Evolutionary conservation across 2,329 filamentous ascomycete species (phyloP).

Genomic region (Penicillium palitans): DNA sequence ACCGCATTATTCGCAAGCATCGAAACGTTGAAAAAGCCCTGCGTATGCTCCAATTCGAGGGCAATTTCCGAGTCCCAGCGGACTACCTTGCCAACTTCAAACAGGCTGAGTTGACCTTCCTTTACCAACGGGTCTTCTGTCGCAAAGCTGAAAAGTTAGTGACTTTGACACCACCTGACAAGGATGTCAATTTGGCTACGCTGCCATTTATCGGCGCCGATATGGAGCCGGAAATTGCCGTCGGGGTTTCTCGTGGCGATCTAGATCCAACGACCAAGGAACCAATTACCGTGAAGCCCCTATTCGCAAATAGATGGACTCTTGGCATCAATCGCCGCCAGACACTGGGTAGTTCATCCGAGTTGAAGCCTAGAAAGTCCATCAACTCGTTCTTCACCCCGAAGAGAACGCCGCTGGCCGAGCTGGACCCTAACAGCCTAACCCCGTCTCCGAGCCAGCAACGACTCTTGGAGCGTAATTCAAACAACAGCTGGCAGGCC

Average conservation of each 20-base stretch:
- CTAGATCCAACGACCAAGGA: slow-evolving; percentile 87
- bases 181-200: slow-evolving; percentile 63
- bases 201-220: slow-evolving; percentile 79
- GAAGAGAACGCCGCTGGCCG: slow-evolving; percentile 63
- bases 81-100: slow-evolving; percentile 80
- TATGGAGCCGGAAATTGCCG: slow-evolving; percentile 68
- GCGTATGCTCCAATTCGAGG: slow-evolving; percentile 82
- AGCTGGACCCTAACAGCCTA: slow-evolving; percentile 67
- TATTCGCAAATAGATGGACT: slow-evolving; percentile 34
- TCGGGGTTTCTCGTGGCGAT: slow-evolving; percentile 75
- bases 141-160: slow-evolving; percentile 70
- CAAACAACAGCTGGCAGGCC: slow-evolving; percentile 56
- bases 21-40: slow-evolving; percentile 82
- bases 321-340: slow-evolving; percentile 41
- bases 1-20: slow-evolving; percentile 85
- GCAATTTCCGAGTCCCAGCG: slow-evolving; percentile 75
- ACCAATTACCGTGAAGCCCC: slow-evolving; percentile 49
- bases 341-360: slow-evolving; percentile 46
- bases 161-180: slow-evolving; percentile 67
- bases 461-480: slow-evolving; percentile 56
- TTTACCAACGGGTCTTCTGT: slow-evolving; percentile 94
- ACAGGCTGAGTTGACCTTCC: slow-evolving; percentile 86
- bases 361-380: slow-evolving; percentile 60
- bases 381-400: slow-evolving; percentile 67
- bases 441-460: slow-evolving; percentile 67